These are phyloP conservation scores for Talaromyces sp. DNA, from an alignment of 2,329 filamentous ascomycete genomes.

Conservation along the genomic window DNA sequence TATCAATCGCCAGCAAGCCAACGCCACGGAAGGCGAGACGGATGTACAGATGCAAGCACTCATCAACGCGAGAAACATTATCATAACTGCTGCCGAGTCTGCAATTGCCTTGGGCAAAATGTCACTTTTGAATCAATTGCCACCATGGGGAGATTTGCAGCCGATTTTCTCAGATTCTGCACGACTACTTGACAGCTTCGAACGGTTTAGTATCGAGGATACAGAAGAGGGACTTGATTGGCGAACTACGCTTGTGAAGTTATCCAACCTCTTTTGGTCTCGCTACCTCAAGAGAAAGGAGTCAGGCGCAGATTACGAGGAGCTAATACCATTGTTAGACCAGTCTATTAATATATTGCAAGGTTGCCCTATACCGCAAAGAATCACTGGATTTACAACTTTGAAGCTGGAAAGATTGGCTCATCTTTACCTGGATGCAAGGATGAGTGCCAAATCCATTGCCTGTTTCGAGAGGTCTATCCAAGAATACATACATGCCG, in stretches of 20 bases:
- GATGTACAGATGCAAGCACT: slow-evolving; percentile 32
- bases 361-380: slow-evolving; percentile 34
- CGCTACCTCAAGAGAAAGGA: slow-evolving; percentile 47
- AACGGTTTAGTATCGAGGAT: slow-evolving; percentile 20
- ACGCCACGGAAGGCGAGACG: slow-evolving; percentile 29
- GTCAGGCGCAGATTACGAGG: slow-evolving; percentile 31
- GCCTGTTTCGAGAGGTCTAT: slow-evolving; percentile 43
- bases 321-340: slow-evolving; percentile 41
- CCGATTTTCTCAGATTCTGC: slow-evolving; percentile 39
- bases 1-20: slow-evolving; percentile 34
- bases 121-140: slow-evolving; percentile 37
- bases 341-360: slow-evolving; percentile 42
- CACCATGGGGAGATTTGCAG: slow-evolving; percentile 40
- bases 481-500: slow-evolving; percentile 40
- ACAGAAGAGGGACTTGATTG: slow-evolving; percentile 25
- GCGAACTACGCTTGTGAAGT: slow-evolving; percentile 35
- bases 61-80: slow-evolving; percentile 36
- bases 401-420: slow-evolving; percentile 48
- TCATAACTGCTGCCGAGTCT: slow-evolving; percentile 44
- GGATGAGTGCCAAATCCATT: slow-evolving; percentile 36
- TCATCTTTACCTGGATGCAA: slow-evolving; percentile 41
- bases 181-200: slow-evolving; percentile 35
- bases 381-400: slow-evolving; percentile 40
- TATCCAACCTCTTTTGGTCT: slow-evolving; percentile 51
- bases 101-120: slow-evolving; percentile 41